phyloP scores from a whole-genome alignment of 164 flowering plant species.

The Annona cherimola region DNA sequence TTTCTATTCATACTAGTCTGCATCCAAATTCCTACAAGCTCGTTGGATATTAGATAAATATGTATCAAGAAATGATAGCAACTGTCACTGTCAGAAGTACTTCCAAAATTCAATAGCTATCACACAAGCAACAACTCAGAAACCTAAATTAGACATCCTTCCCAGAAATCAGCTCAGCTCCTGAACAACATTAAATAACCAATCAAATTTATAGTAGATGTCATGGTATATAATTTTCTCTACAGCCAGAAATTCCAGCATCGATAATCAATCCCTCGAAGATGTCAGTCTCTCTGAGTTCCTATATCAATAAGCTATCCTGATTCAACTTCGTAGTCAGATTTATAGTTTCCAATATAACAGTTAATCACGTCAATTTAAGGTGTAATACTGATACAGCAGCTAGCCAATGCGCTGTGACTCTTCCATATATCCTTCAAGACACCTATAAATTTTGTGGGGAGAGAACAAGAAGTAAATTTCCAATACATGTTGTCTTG shows the following conservation, averaged over 20 bases:
- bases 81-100: too few species aligned
- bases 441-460: not conserved
- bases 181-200: not conserved
- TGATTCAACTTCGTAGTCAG: not conserved
- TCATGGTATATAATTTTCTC: not conserved
- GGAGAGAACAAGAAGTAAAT: not conserved
- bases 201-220: not conserved
- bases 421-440: not conserved
- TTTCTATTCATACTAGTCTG: not conserved
- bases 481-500: too few species aligned
- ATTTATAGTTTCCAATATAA: not conserved
- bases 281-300: not conserved
- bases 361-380: not conserved
- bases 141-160: not conserved
- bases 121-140: too few species aligned
- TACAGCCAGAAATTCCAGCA: not conserved
- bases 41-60: not conserved
- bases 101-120: too few species aligned
- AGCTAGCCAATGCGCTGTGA: not conserved
- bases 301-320: not conserved
- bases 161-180: not conserved
- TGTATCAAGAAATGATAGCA: not conserved
- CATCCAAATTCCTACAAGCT: not conserved
- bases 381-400: not conserved
- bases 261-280: not conserved